Conservation (phyloP, 2,329 filamentous ascomycete species). For the Xylaria sp. region DNA sequence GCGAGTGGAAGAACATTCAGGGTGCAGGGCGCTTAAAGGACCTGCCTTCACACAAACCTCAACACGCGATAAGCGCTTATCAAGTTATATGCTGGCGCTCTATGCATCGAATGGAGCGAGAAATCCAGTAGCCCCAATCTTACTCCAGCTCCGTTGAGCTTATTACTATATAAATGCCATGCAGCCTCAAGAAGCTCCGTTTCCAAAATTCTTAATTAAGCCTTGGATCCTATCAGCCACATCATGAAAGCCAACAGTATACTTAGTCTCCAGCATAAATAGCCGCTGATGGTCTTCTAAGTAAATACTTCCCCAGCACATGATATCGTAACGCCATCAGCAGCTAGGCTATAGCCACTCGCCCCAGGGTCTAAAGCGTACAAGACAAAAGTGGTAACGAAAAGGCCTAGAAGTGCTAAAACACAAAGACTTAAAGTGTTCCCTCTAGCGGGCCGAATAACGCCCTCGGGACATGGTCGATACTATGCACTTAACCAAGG, state of each 20-base stretch:
- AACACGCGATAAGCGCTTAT: conserved; percentile 3
- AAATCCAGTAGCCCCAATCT: conserved; percentile 2
- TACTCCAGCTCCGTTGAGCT: neutral
- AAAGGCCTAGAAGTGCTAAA: no score
- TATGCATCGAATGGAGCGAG: conserved; percentile 14
- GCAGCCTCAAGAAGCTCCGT: neutral
- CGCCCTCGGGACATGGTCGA: no score
- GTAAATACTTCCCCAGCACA: no score
- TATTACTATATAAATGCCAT: conserved; percentile 9
- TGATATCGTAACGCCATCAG: neutral
- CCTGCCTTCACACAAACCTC: neutral
- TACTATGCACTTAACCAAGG: no score
- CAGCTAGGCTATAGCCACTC: neutral
- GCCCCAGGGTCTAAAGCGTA: neutral
- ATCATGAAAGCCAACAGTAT: no score
- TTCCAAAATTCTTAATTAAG: neutral
- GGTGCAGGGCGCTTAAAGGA: conserved; percentile 49
- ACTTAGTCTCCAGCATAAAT: neutral
- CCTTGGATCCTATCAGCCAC: neutral
- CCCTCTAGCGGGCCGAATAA: no score
- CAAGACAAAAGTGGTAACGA: no score
- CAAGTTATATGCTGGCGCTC: neutral
- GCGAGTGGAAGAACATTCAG: conserved; percentile 95
- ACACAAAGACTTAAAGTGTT: no score
- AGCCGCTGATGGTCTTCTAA: neutral